phyloP scores from a whole-genome alignment of 2,329 filamentous ascomycete species.

The Paraphaeosphaeria sporulosa region DNA sequence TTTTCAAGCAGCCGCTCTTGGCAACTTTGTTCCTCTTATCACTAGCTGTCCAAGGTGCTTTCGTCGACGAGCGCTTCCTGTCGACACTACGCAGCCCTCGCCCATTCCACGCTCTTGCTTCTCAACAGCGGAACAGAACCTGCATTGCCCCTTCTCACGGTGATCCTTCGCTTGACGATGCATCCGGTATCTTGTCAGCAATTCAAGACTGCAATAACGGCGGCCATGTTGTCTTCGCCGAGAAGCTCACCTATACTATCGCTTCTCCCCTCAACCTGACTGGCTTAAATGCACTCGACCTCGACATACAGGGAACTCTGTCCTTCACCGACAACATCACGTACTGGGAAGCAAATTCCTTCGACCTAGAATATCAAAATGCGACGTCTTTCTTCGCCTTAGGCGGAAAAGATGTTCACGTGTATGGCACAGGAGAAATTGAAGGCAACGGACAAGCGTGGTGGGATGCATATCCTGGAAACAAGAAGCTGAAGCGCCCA shows the following conservation, averaged over 20 bases:
- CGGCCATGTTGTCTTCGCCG: constrained; percentile 66
- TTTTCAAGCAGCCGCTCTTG: background rate
- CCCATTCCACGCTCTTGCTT: constrained; percentile 19
- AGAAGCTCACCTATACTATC: constrained; percentile 66
- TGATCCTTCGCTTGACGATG: constrained; percentile 55
- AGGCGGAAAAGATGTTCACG: constrained; percentile 70
- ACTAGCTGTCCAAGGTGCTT: background rate
- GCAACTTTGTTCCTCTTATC: background rate
- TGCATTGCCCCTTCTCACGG: constrained; percentile 23
- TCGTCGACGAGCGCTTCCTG: constrained; percentile 23
- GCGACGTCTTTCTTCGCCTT: constrained; percentile 72
- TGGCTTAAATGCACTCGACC: constrained; percentile 68
- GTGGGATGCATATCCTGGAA: constrained; percentile 68
- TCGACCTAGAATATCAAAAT: constrained; percentile 72
- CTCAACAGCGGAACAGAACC: constrained; percentile 22
- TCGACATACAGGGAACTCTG: constrained; percentile 68
- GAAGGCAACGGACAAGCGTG: constrained; percentile 71
- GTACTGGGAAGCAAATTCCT: constrained; percentile 72
- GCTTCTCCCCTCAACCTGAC: constrained; percentile 71
- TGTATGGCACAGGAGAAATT: constrained; percentile 70
- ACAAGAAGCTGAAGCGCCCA: constrained; percentile 66
- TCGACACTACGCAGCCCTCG: constrained; percentile 21
- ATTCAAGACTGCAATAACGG: constrained; percentile 68
- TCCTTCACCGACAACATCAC: constrained; percentile 71
- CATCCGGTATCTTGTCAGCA: constrained; percentile 60